Percentiles rank a stretch among this genome's conserved stretches.
These are phyloP conservation scores for Mortierella hygrophila DNA, from an alignment of 192 early-diverging fungal genomes.

Conservation along the genomic window DNA sequence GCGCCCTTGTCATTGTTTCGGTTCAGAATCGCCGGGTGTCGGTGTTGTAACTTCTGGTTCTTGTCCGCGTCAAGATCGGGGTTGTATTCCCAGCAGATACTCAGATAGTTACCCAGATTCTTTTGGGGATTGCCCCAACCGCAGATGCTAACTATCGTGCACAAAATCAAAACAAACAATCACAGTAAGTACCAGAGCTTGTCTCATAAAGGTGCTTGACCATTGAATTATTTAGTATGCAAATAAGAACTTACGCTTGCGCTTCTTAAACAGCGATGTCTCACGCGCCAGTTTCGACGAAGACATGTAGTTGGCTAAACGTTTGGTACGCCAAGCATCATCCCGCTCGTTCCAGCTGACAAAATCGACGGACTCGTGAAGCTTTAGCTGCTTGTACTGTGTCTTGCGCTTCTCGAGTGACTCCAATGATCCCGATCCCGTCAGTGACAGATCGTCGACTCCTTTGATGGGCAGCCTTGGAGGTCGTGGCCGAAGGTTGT, in stretches of 20 bases:
- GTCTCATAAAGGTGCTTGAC: neutral
- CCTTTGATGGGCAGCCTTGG: neutral
- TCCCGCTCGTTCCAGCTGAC: constrained; percentile 49
- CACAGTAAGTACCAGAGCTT: neutral
- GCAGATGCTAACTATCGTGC: constrained; percentile 41
- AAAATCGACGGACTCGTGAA: constrained; percentile 34
- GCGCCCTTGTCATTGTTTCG: constrained; percentile 22
- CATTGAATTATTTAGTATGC: neutral
- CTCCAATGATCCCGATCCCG: neutral
- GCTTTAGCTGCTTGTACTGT: constrained; percentile 41
- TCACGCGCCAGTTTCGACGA: constrained; percentile 39
- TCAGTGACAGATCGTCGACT: neutral
- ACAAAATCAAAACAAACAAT: neutral
- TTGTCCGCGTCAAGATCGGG: constrained; percentile 48
- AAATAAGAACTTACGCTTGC: constrained; percentile 27
- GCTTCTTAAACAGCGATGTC: constrained; percentile 34
- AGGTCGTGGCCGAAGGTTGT: constrained; percentile 34
- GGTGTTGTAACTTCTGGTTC: constrained; percentile 27
- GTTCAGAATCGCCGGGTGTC: constrained; percentile 15
- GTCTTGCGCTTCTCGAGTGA: constrained; percentile 36
- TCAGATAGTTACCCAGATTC: constrained; percentile 53
- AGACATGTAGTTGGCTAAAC: constrained; percentile 42
- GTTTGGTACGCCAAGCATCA: constrained; percentile 44
- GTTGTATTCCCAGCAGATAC: constrained; percentile 53
- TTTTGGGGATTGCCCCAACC: constrained; percentile 53